Percentiles rank a stretch among this genome's conserved stretches.
Conservation (phyloP, 1,284 basidiomycete genomes). For the Fomitiporia mediterranea region DNA sequence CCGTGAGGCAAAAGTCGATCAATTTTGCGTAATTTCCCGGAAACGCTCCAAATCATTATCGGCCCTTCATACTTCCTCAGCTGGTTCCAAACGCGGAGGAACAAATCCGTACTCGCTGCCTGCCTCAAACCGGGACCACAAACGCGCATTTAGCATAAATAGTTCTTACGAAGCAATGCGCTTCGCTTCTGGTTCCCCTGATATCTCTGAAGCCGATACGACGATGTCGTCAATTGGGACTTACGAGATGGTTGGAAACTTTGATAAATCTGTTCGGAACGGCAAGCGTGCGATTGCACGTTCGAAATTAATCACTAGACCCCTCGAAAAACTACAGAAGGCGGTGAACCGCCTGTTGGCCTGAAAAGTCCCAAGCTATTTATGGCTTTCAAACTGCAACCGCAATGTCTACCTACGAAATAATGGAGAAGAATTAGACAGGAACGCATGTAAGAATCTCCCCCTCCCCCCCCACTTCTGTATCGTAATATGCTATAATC, state of each 20-base stretch:
- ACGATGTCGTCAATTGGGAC: neutral
- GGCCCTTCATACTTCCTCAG: neutral
- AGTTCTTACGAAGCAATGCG: constrained; percentile 5
- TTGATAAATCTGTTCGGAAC: constrained; percentile 8
- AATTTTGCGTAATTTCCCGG: neutral
- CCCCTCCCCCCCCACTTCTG: no score
- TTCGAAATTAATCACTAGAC: constrained; percentile 3
- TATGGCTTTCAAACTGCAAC: no score
- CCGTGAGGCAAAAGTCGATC: neutral
- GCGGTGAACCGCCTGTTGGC: constrained; percentile 10
- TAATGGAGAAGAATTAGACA: no score
- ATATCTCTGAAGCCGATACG: neutral
- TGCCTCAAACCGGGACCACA: neutral
- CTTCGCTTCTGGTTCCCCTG: neutral
- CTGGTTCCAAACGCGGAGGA: neutral
- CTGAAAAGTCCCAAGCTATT: no score
- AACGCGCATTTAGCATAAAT: neutral
- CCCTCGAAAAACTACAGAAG: constrained; percentile 1
- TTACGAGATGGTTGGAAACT: neutral
- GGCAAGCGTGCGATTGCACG: neutral
- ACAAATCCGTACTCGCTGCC: neutral
- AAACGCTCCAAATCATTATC: constrained; percentile 3
- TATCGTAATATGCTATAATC: no score
- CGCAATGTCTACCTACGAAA: no score
- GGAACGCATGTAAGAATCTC: no score